Evolutionary conservation across 768 basidiomycete genomes (phyloP), one percentile per base, ranked within the genome.

Genomic region (Suillus placidus): DNA sequence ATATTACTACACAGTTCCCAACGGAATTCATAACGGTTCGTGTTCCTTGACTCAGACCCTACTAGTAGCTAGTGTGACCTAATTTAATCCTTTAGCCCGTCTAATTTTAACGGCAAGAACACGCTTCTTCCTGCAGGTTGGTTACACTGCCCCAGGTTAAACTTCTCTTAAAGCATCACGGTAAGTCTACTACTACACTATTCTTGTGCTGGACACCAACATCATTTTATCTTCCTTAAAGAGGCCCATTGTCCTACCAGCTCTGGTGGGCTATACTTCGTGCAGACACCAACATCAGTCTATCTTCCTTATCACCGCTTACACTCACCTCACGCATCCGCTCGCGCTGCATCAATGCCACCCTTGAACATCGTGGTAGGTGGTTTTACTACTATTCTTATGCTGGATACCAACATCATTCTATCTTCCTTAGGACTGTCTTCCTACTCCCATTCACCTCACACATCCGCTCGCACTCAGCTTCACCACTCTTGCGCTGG

Each of bases 381-480:
- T 4, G 97, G 94, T 78, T 3, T 5, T 13, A 94, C 94, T 13
- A 49, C 12, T 49, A 82, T 91, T 55, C 89, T 99, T 65, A 89
- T 99, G 37, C 82, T 97, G 72, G 96, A 98, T 78, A 98, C 97
- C 61, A 98, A 99, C 79, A 93, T 98, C 65, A 82, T 99, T 0
- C 84, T 99, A 16, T 91, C 93, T 0, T 94, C 47, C 47, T 45
- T 45, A 93, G 0, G 4, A 75, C 88, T 0, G 80, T 91, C 70
- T 83, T 99, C 66, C 80, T 97, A 67, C 68, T 82, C 0, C 97
- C 94, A 72, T 85, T 98, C 70, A 85, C 89, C 5, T 80, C 86
- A 2, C 88, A 90, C 69, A 79, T 97, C 66, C 90, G 90, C 57
- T 83, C 90, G 5, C 90, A 94, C 73, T 77, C 88, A 0, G 78